Base-by-base conservation (phyloP, 306 rosid genomes). In the Quercus wislizeni region DNA sequence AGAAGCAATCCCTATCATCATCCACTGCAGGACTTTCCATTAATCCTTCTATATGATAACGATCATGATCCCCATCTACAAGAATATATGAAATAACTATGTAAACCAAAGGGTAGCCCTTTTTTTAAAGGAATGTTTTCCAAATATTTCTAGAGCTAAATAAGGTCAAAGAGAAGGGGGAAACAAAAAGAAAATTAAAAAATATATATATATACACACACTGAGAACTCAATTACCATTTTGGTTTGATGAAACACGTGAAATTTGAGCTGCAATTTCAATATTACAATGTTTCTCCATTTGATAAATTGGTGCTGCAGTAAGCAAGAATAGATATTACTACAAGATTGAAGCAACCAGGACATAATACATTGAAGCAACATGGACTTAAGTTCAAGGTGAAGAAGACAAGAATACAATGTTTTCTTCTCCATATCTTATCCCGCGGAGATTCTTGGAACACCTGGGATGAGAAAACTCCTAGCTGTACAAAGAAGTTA, bases 391-490 rank as follows among this genome's bases (percentile, higher is more conserved):
- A 79, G 41, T 79, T 68, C 52, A 79, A 27, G 75, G 90, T 33
- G 54, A 79, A 81, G 81, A 43, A 52, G 68, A 65, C 55, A 76
- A 76, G 79, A 70, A 90, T 93, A 95, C 99, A 95, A 51, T 88
- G 92, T 30, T 90, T 95, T 85, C 90, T 89, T 83, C 87, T 95
- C 99, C 97, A 88, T 76, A 87, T 87, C 79, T 88, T 91, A 77
- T 95, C 94, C 56, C 91, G 89, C 1, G 98, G 91, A 83, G 98
- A 91, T 56, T 95, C 99, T 88, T 90, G 99, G 90, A 95, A 90
- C 85, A 95, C 93, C 85, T 93, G 99, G 83, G 99, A 95, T 79
- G 99, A 95, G 92, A 95, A 95, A 84, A 91, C 94, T 86, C 99
- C 98, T 85, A 95, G 99, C 99, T 95, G 92, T 72, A 55, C 80